Percentiles rank a stretch among this genome's conserved stretches.
Conservation (phyloP, 306 rosid species). For the Myrica gale region DNA sequence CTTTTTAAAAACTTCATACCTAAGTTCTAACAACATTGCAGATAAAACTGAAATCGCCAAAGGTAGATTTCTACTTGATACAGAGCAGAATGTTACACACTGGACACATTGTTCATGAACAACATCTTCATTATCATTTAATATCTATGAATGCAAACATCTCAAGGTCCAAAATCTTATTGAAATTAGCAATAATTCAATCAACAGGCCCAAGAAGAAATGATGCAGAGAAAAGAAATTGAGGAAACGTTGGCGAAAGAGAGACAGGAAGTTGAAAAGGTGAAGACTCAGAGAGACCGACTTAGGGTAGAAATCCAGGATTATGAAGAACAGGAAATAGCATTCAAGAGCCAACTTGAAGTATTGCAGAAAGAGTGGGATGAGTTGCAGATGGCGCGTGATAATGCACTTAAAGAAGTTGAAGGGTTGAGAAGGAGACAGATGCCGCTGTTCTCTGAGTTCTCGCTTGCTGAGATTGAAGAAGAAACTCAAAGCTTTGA, state of each 20-base stretch:
- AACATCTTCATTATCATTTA: too few relatives aligned
- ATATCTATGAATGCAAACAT: background rate
- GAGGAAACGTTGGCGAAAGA: background rate
- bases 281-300: slow-evolving; percentile 31
- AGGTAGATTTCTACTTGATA: background rate
- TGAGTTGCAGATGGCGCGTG: background rate
- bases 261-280: slow-evolving; percentile 28
- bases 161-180: background rate
- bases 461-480: slow-evolving; percentile 56
- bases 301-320: slow-evolving; percentile 49
- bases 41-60: background rate
- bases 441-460: slow-evolving; percentile 52
- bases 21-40: background rate
- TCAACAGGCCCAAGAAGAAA: slow-evolving; percentile 65
- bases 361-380: background rate
- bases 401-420: background rate
- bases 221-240: slow-evolving; percentile 16
- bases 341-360: slow-evolving; percentile 54
- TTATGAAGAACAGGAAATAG: slow-evolving; percentile 40
- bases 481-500: slow-evolving; percentile 64
- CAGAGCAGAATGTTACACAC: background rate
- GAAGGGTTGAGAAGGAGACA: background rate
- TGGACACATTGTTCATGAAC: background rate
- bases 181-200: slow-evolving; percentile 19
- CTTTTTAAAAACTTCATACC: background rate